Evolutionary conservation across 176 grass and related monocot species (phyloP), one percentile per base, ranked within the genome.

Genomic region (Musa troglodytarum): DNA sequence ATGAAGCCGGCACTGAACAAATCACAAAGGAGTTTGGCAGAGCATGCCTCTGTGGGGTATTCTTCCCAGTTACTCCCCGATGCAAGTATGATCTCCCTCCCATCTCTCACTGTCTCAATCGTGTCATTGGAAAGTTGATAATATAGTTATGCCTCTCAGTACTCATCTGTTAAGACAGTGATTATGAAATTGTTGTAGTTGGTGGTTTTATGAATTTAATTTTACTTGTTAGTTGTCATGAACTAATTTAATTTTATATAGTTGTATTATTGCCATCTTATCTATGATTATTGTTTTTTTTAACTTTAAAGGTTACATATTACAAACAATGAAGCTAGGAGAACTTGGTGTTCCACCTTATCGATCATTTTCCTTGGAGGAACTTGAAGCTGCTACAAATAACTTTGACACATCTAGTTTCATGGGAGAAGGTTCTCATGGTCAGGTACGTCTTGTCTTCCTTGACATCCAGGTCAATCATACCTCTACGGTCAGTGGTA

Each of bases 401-500:
- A 88, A 99, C 72, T 99, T 99, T 34, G 90, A 93, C n/a, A 94
- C 89, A 43, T 94, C 95, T 74, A 82, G 77, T 74, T 84, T 99
- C 20, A 66, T 92, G 23, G 86, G 86, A 49, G 88, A 94, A 80
- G 91, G 89, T 83, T 91, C 86, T 16, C 78, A 87, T 57, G 95
- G 95, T 49, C 90, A 99, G 88, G 95, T 99, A 79, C 6, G 2
- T 0, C 63, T 8, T 51, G 52, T 1, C 10, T 61, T 75, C 71
- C 24, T 17, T 15, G 53, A 7, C 34, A 56, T 25, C 52, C 24
- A 25, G 3, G 17, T 8, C 52, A 73, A 14, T 1, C 69, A 53
- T 21, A 71, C 26, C 52, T 20, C 19, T 52, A 20, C 19, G 10
- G 17, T n/a, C 11, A 71, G 14, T 12, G 8, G 7, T 52, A 20